phyloP scores from a whole-genome alignment of 2,329 filamentous ascomycete genomes.

The Cladosporium sp. region DNA sequence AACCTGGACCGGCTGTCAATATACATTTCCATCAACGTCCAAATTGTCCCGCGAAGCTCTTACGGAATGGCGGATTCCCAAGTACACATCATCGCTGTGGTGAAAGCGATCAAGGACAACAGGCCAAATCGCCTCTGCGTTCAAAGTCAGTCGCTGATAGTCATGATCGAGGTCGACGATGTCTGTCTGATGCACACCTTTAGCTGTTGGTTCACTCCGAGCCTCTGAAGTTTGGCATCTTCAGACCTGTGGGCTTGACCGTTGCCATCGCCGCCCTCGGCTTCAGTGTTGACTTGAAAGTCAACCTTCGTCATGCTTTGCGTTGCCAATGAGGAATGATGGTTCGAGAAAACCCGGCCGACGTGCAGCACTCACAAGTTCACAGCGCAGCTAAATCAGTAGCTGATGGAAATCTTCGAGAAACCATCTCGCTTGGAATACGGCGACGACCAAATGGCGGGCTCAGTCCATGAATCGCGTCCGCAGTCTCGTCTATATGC shows the following conservation, averaged over 20 bases:
- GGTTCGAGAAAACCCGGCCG: neutral
- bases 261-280: neutral
- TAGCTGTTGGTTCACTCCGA: neutral
- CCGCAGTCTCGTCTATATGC: neutral
- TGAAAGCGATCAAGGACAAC: neutral
- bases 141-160: neutral
- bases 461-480: neutral
- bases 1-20: neutral
- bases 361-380: neutral
- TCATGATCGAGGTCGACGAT: neutral
- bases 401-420: neutral
- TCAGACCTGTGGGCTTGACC: neutral
- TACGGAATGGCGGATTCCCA: neutral
- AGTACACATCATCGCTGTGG: neutral
- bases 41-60: neutral
- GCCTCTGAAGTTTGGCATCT: neutral
- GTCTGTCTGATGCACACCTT: neutral
- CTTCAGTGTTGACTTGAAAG: neutral
- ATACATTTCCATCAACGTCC: neutral
- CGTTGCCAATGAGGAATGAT: neutral
- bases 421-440: neutral
- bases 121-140: neutral
- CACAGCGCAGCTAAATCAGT: neutral
- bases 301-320: neutral
- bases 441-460: neutral